These are phyloP conservation scores for Colletotrichum gloeosporioides DNA, from an alignment of 2,329 filamentous ascomycete species.

Conservation along the genomic window DNA sequence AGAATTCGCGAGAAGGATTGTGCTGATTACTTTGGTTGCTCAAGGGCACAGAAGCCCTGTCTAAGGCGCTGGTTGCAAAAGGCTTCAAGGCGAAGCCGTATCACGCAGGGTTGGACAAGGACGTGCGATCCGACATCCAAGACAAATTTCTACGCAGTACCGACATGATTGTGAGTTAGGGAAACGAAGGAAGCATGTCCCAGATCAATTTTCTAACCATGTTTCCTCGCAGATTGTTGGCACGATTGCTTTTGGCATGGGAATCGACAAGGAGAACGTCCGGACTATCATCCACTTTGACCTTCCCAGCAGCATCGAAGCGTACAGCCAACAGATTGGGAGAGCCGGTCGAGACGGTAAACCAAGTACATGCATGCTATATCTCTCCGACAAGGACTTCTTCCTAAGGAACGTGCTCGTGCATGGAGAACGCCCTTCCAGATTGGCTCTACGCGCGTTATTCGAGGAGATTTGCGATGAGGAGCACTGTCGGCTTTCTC, in stretches of 20 bases:
- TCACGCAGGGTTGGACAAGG: conserved; percentile 55
- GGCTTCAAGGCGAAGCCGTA: conserved; percentile 50
- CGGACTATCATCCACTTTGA: conserved; percentile 61
- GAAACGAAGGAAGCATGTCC: rapidly evolving
- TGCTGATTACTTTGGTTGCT: neutral
- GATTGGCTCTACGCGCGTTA: conserved; percentile 49
- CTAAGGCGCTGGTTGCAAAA: conserved; percentile 36
- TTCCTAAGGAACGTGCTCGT: conserved; percentile 65
- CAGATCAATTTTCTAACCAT: neutral
- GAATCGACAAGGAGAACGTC: conserved; percentile 61
- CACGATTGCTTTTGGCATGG: conserved; percentile 66
- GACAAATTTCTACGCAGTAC: conserved; percentile 55
- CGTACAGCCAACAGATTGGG: conserved; percentile 63
- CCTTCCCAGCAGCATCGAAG: conserved; percentile 56
- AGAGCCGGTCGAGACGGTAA: conserved; percentile 60
- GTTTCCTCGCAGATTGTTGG: conserved; percentile 43
- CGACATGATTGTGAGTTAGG: conserved; percentile 35
- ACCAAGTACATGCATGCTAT: conserved; percentile 61
- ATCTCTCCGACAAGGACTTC: conserved; percentile 61
- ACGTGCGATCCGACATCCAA: conserved; percentile 50
- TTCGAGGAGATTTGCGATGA: conserved; percentile 56
- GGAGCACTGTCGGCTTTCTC: conserved; percentile 31
- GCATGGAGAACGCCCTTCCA: conserved; percentile 63
- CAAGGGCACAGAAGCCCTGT: conserved; percentile 50
- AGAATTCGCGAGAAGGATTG: neutral